phyloP scores from a whole-genome alignment of 257 asterid species.

The Solanum sejunctum region DNA sequence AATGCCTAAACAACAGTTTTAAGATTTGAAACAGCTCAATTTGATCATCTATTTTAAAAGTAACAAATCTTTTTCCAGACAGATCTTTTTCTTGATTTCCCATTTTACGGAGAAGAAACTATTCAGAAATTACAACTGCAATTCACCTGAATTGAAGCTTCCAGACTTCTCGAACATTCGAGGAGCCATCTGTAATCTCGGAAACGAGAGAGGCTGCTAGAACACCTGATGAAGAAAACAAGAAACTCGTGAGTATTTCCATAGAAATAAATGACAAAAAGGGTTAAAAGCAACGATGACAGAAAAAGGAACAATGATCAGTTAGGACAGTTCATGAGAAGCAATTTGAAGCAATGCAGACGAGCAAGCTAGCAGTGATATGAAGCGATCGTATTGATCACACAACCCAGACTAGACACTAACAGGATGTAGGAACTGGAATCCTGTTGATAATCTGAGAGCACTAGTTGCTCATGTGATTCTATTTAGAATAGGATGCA shows the following conservation, averaged over 20 bases:
- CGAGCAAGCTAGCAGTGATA: background rate
- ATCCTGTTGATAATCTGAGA: background rate
- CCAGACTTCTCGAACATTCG: constrained; percentile 94
- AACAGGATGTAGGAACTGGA: background rate
- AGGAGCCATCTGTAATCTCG: constrained; percentile 88
- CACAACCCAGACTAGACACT: background rate
- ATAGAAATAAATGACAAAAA: background rate
- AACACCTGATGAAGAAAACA: constrained; percentile 29
- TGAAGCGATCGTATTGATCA: background rate
- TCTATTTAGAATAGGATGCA: background rate
- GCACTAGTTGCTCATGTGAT: background rate
- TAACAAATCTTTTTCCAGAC: background rate
- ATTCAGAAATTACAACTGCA: background rate
- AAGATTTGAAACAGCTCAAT: background rate
- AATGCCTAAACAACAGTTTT: background rate
- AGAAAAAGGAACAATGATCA: background rate
- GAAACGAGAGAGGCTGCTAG: constrained; percentile 44
- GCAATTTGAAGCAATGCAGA: background rate
- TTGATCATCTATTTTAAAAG: background rate
- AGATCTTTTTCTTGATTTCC: background rate
- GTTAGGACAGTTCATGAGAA: background rate
- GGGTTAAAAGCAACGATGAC: background rate
- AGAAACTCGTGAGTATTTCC: background rate
- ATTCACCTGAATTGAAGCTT: constrained; percentile 49
- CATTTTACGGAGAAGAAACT: background rate